These are phyloP conservation scores for Acanthamoeba lenticulata DNA, from an alignment of 208 protist species.

Conservation along the genomic window DNA sequence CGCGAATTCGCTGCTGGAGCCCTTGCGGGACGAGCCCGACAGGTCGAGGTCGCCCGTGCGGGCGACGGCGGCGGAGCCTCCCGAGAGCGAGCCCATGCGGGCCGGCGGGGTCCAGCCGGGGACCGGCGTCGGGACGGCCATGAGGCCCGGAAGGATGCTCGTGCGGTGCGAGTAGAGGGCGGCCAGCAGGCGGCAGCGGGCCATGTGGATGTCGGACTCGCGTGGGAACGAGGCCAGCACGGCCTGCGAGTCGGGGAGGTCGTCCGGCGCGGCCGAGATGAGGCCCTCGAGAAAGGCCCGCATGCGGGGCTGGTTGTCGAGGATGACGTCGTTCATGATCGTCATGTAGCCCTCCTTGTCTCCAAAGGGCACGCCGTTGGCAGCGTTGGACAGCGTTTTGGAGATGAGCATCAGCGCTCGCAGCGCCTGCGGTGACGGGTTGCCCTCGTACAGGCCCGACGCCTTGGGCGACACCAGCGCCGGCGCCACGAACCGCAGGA, in stretches of 20 bases:
- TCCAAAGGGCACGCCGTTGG: slow-evolving; percentile 30
- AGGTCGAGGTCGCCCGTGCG: too few species aligned
- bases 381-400: slow-evolving; percentile 51
- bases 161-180: slow-evolving; percentile 1
- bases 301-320: slow-evolving; percentile 60
- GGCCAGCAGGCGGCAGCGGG: neutral
- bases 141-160: neutral
- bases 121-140: neutral
- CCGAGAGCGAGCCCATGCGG: neutral
- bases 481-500: slow-evolving; percentile 52
- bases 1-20: neutral
- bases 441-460: slow-evolving; percentile 27
- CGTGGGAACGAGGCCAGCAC: neutral
- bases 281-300: slow-evolving; percentile 6
- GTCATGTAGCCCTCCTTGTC: slow-evolving; percentile 65
- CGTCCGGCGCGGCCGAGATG: neutral
- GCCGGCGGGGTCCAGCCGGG: slow-evolving; percentile 10
- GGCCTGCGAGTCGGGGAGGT: neutral
- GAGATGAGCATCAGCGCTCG: slow-evolving; percentile 62
- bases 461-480: slow-evolving; percentile 59
- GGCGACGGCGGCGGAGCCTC: too few species aligned
- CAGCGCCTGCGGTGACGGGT: slow-evolving; percentile 10
- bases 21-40: too few species aligned
- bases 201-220: neutral
- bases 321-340: slow-evolving; percentile 57